A percentile compares a stretch with the other conserved stretches of the same genome.
Evolutionary conservation across 2,329 filamentous ascomycete species (phyloP).

Genomic region (Gaeumannomyces tritici): DNA sequence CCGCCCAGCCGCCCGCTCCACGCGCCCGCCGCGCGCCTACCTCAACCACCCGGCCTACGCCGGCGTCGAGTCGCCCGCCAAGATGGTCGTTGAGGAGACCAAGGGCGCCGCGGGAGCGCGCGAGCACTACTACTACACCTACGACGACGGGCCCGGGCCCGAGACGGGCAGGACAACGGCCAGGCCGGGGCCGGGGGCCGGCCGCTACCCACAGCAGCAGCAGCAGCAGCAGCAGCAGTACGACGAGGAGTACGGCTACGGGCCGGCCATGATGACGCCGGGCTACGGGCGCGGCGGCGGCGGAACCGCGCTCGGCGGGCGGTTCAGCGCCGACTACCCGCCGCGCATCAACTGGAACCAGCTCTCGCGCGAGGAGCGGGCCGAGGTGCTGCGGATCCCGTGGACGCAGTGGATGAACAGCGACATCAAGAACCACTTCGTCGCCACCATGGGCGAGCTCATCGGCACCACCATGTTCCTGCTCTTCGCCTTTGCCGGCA

Average conservation of each 20-base stretch:
- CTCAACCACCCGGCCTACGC: constrained; percentile 4
- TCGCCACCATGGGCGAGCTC: constrained; percentile 37
- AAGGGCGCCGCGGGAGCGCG: not conserved
- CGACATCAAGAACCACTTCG: constrained; percentile 20
- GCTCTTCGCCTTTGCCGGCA: constrained; percentile 27
- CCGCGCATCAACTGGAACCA: constrained; percentile 4
- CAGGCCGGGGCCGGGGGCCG: not conserved
- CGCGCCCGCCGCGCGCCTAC: constrained; percentile 3
- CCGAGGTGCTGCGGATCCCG: constrained; percentile 1
- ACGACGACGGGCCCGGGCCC: not conserved
- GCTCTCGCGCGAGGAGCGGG: constrained; percentile 1
- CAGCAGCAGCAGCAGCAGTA: not conserved
- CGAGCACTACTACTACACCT: not conserved
- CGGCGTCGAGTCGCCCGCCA: not conserved
- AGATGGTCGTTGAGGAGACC: not conserved
- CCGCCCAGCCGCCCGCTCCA: not conserved
- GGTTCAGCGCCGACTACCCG: not conserved
- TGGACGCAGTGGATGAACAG: constrained; percentile 5
- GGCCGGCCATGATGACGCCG: not conserved
- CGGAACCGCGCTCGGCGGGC: not conserved
- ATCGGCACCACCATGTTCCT: constrained; percentile 39
- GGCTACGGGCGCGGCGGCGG: not conserved
- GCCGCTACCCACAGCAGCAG: not conserved
- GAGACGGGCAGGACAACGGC: not conserved
- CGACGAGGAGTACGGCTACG: constrained; percentile 4